Base-by-base conservation (phyloP, 1,284 basidiomycete genomes). In the Termitomyces sp. region DNA sequence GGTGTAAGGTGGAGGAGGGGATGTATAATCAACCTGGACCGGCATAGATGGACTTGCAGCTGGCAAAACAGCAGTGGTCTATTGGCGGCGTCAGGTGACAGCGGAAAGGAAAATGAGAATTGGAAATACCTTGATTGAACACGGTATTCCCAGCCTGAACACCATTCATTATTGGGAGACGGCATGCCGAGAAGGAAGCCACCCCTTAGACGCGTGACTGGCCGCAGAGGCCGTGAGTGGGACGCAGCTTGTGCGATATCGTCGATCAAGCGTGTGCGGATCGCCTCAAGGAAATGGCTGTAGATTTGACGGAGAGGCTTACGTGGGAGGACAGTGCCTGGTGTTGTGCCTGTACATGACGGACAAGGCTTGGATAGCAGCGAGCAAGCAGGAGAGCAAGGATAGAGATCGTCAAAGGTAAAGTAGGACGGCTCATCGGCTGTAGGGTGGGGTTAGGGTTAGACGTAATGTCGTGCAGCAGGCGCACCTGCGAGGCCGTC, bases 51-150 rank as follows among this genome's bases (percentile, higher is more conserved):
- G 5, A 88, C 63, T 57, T 86, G 78, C 12, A 90, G 67, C 44
- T 82, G 76, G 56, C 81, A 84, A 58, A 79, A 79, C 5, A 84
- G 70, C 30, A 88, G 72, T 6, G 84, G 77, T 51, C 84, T 83
- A 13, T 33, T 9, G 41, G 4, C 7, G 24, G 10, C 7, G 17
- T 53, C 26, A 38, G 28, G 31, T 26, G 53, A 13, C 36, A n/a
- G 24, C 17, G 12, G 1, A 1, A 36, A 36, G 26, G 49, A 12
- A 49, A 50, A 34, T 34, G 33, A 43, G 50, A 30, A 24, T 43
- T 30, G 34, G 15, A 58, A 67, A 48, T 58, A 79, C 80, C 81
- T 74, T 31, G 73, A 71, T 26, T 69, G 71, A 3, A 75, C 68
- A 54, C 76, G 74, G 59, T 80, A 74, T 38, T 85, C 76, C 86